Evolutionary conservation across 176 grass and related monocot genomes (phyloP), one percentile per base, ranked within the genome.

Genomic region (Ampelocalamus luodianensis): DNA sequence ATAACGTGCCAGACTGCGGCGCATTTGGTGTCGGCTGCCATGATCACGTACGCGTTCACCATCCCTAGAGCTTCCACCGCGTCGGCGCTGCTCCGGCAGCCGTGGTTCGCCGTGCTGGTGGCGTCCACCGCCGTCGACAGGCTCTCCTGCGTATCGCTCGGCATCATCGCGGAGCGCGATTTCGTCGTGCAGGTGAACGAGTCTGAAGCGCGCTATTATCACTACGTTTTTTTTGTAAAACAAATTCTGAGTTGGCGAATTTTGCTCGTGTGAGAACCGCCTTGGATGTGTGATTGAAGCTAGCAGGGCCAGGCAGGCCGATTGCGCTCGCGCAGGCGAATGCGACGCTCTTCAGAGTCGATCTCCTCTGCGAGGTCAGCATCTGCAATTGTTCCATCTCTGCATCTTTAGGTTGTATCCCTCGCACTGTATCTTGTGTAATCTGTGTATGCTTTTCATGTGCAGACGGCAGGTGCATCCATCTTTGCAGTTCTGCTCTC

Each of bases 331-430:
- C 88, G 24, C 68, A 56, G 63, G 92, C 92, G 27, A 93, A 93
- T 79, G 88, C 92, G 72, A 86, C 79, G 20, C 84, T 88, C 48
- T 88, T 61, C 75, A 68, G 92, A 75, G 79, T 88, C 29, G 92
- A 91, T 50, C 88, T 93, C 34, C 69, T 93, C 48, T 93, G 92
- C 64, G 88, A 93, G 91, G 91, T 93, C 1, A 13, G 32, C 49
- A 42, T 65, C 60, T 29, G 0, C 27, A 39, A 3, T 49, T 26
- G 45, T 36, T 32, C 23, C 62, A 62, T 48, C 34, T 54, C 7
- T 54, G 76, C 67, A 69, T 72, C 32, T n/a, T 43, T 23, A 45
- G 7, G 6, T 50, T 46, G 36, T 4, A n/a, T 69, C 37, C 4
- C 7, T 67, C 2, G 13, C 11, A 10, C 15, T 61, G 9, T 38